These are phyloP conservation scores for Pneumocystis wakefieldiae DNA, from an alignment of 1,139 yeast genomes.

Conservation along the genomic window DNA sequence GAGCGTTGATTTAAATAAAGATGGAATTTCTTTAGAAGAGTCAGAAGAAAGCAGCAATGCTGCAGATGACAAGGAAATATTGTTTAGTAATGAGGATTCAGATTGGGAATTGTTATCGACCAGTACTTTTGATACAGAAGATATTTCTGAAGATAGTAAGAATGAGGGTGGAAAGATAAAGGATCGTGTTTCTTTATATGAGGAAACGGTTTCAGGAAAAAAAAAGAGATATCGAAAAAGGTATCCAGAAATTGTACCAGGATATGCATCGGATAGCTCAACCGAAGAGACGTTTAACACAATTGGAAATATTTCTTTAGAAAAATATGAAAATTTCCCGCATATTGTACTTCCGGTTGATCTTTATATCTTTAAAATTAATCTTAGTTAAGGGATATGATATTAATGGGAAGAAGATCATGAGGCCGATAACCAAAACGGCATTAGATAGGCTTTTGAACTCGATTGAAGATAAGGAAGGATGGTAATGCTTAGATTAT, in stretches of 20 bases:
- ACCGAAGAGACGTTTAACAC: conserved; percentile 76
- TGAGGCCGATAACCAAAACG: conserved; percentile 96
- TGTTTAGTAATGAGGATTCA: background rate
- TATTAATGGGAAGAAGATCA: conserved; percentile 90
- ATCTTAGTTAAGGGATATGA: conserved; percentile 35
- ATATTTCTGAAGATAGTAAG: too few relatives aligned
- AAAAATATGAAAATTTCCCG: conserved; percentile 75
- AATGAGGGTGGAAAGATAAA: background rate
- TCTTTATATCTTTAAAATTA: too few relatives aligned
- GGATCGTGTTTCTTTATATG: too few relatives aligned
- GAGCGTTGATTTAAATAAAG: too few relatives aligned
- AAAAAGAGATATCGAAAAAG: conserved; percentile 32
- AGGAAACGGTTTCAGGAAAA: background rate
- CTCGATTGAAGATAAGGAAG: conserved; percentile 84
- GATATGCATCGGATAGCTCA: conserved; percentile 84
- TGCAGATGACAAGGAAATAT: too few relatives aligned
- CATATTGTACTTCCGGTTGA: conserved; percentile 51
- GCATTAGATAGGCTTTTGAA: conserved; percentile 85
- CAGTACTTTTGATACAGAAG: background rate
- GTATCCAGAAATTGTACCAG: conserved; percentile 82
- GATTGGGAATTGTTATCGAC: background rate
- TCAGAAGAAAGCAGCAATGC: too few relatives aligned
- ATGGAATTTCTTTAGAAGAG: too few relatives aligned
- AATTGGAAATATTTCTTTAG: conserved; percentile 76
- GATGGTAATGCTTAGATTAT: conserved; percentile 41